phyloP scores from a whole-genome alignment of 306 rosid genomes.

The Cucurbita maxima region DNA sequence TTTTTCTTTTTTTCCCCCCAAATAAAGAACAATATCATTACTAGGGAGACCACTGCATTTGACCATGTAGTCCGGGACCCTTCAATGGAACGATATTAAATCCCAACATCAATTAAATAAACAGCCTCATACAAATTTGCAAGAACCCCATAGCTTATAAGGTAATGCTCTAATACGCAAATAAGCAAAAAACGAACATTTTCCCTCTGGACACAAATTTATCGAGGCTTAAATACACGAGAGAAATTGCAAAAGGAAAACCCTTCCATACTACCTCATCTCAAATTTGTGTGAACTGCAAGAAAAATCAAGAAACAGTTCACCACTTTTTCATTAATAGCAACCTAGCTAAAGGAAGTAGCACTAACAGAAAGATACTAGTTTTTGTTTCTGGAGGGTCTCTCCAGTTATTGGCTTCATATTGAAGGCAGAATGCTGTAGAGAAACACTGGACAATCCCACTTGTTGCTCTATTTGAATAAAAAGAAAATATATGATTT shows the following conservation, averaged over 20 bases:
- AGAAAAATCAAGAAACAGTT: background rate
- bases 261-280: background rate
- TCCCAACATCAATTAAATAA: background rate
- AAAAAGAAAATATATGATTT: background rate
- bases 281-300: background rate
- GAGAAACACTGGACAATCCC: background rate
- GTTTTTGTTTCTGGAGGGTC: background rate
- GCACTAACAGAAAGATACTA: background rate
- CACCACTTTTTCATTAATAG: background rate
- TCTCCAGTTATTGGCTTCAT: background rate
- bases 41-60: too few species aligned
- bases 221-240: background rate
- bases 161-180: background rate
- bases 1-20: too few species aligned
- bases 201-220: background rate
- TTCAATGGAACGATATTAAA: background rate
- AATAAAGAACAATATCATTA: background rate
- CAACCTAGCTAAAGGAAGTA: background rate
- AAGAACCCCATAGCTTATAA: background rate
- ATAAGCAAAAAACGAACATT: background rate
- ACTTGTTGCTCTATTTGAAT: background rate
- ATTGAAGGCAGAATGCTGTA: background rate
- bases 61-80: background rate
- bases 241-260: background rate
- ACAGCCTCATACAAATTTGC: background rate